A percentile compares a stretch with the other conserved stretches of the same genome.
Evolutionary conservation across 495 filamentous ascomycete genomes (phyloP).

Genomic region (Astrothelium macrocarpum): DNA sequence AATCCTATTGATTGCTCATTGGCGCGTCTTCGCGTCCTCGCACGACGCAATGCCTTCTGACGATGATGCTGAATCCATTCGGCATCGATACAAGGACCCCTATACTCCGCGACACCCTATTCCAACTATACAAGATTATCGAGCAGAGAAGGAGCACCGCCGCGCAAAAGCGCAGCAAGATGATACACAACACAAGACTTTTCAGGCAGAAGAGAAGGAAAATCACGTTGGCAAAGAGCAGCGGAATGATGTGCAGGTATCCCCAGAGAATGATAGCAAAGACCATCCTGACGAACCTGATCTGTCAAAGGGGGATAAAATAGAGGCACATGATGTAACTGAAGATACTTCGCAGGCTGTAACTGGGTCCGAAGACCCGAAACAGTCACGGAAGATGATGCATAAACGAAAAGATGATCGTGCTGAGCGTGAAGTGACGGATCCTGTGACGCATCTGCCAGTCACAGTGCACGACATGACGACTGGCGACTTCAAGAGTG

Average conservation of each 20-base stretch:
- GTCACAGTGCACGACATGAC: constrained; percentile 57
- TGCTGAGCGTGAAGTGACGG: constrained; percentile 55
- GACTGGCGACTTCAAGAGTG: constrained; percentile 43
- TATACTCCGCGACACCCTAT: constrained; percentile 50
- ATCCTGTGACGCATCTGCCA: constrained; percentile 61
- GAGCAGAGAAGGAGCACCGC: constrained; percentile 44
- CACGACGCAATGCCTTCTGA: constrained; percentile 27
- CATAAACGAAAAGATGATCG: constrained; percentile 39
- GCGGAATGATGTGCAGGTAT: constrained; percentile 13
- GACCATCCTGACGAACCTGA: constrained; percentile 17
- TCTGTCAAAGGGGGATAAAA: constrained; percentile 12
- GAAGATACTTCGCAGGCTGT: constrained; percentile 44
- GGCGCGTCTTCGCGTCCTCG: background rate
- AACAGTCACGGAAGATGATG: constrained; percentile 48
- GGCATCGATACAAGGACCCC: constrained; percentile 40
- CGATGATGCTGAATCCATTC: constrained; percentile 38
- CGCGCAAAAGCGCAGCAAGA: constrained; percentile 24
- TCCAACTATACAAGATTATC: constrained; percentile 54
- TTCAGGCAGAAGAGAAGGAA: constrained; percentile 11
- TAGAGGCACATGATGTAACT: constrained; percentile 34
- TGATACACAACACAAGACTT: background rate
- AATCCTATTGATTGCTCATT: background rate
- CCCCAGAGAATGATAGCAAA: constrained; percentile 30
- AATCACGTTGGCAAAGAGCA: constrained; percentile 14
- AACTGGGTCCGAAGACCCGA: constrained; percentile 41